phyloP scores from a whole-genome alignment of 352 stramenopile genomes.

The Pythium myriotylum region DNA sequence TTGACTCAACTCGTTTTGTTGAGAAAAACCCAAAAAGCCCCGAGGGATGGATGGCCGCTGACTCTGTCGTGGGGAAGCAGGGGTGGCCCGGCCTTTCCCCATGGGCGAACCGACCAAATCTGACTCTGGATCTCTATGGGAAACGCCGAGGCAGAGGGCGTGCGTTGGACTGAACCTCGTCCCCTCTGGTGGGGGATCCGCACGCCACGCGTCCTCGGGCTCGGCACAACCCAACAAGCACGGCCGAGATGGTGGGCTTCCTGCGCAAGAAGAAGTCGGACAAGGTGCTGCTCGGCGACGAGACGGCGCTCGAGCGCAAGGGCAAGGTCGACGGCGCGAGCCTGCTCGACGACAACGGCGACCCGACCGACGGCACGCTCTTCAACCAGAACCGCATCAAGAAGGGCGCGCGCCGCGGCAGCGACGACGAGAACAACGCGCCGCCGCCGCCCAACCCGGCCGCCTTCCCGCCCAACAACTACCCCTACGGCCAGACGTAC shows the following conservation, averaged over 20 bases:
- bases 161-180: background rate
- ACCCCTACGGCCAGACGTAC: constrained; percentile 52
- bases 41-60: no score
- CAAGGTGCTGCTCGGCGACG: constrained; percentile 62
- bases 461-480: constrained; percentile 44
- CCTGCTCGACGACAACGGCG: constrained; percentile 79
- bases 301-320: constrained; percentile 82
- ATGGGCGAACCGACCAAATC: no score
- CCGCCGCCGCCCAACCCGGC: constrained; percentile 14
- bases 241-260: constrained; percentile 67
- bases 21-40: no score
- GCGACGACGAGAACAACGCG: constrained; percentile 53
- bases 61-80: no score
- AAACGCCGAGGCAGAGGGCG: no score
- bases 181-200: background rate
- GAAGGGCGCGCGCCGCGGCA: constrained; percentile 49
- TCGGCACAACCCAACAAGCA: constrained; percentile 3
- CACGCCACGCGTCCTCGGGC: constrained; percentile 9
- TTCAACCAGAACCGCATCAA: constrained; percentile 58
- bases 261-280: constrained; percentile 88
- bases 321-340: constrained; percentile 83
- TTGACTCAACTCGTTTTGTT: no score
- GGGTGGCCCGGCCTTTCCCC: no score
- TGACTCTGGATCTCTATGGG: no score
- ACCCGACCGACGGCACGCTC: constrained; percentile 69